Percentiles rank a stretch among this genome's conserved stretches.
phyloP scores from a whole-genome alignment of 495 filamentous ascomycete genomes.

The Extremus antarcticus region DNA sequence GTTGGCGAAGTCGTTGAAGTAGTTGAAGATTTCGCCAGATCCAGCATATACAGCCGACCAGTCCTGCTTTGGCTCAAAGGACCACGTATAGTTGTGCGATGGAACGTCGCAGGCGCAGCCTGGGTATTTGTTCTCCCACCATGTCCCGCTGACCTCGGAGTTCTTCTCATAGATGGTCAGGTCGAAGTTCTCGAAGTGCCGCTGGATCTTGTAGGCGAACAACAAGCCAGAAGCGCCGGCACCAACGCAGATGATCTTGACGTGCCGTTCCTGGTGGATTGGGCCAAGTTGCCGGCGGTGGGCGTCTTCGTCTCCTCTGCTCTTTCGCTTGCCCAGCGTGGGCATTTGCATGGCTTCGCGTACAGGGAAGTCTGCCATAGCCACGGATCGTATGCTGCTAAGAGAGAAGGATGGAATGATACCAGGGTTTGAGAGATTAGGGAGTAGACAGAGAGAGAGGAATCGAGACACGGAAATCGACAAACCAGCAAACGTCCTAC shows the following conservation, averaged over 20 bases:
- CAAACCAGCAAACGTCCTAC: not conserved
- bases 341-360: conserved; percentile 2
- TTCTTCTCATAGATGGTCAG: conserved; percentile 30
- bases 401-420: not conserved
- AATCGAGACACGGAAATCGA: not conserved
- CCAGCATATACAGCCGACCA: conserved; percentile 28
- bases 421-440: not conserved
- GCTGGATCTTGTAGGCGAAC: conserved; percentile 29
- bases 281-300: conserved; percentile 7
- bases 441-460: not conserved
- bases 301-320: conserved; percentile 10
- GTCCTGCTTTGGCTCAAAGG: conserved; percentile 30
- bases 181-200: conserved; percentile 20
- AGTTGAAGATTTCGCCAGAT: conserved; percentile 27
- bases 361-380: conserved; percentile 10
- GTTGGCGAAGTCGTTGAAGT: conserved; percentile 22
- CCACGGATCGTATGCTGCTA: not conserved
- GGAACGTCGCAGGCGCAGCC: conserved; percentile 31
- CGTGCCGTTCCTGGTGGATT: conserved; percentile 12
- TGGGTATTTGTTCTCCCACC: conserved; percentile 28
- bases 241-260: conserved; percentile 19
- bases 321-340: conserved; percentile 9
- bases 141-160: conserved; percentile 25
- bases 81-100: conserved; percentile 25
- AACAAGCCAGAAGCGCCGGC: conserved; percentile 26